phyloP scores from a whole-genome alignment of 2,329 filamentous ascomycete genomes.

The Ceratocystis lukuohia region DNA sequence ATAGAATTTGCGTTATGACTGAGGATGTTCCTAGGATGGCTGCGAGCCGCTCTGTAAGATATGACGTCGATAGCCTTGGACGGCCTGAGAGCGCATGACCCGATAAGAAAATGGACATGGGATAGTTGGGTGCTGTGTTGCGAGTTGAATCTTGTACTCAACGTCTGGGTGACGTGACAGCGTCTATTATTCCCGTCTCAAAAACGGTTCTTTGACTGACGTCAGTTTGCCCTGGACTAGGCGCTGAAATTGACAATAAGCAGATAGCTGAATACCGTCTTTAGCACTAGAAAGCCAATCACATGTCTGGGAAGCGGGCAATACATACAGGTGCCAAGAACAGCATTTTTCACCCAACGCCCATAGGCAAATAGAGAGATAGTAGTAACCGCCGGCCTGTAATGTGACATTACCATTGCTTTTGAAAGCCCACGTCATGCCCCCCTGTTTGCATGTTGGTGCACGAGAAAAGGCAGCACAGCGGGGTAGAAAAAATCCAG shows the following conservation, averaged over 20 bases:
- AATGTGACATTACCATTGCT: background rate
- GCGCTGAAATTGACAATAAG: too few relatives aligned
- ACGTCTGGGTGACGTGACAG: too few relatives aligned
- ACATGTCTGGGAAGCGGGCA: background rate
- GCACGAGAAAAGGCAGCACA: background rate
- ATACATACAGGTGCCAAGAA: background rate
- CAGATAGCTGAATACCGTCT: too few relatives aligned
- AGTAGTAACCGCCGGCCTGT: background rate
- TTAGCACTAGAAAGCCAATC: background rate
- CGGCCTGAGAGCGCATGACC: background rate
- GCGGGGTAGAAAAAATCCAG: background rate
- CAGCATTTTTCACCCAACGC: background rate
- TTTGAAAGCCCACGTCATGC: background rate
- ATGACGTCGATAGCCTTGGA: slow-evolving; percentile 12
- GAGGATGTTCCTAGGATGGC: slow-evolving; percentile 8
- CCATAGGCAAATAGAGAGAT: background rate
- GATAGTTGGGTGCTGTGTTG: background rate
- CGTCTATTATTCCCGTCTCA: too few relatives aligned
- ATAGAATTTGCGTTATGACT: slow-evolving; percentile 4
- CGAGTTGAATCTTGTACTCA: background rate
- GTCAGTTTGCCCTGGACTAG: too few relatives aligned
- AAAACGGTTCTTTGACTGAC: too few relatives aligned
- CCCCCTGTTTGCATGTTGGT: background rate
- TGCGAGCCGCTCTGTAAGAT: slow-evolving; percentile 12
- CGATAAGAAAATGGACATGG: background rate